Evolutionary conservation across 208 protist genomes (phyloP), one percentile per base, ranked within the genome.

Genomic region (Acanthamoeba culbertsoni): DNA sequence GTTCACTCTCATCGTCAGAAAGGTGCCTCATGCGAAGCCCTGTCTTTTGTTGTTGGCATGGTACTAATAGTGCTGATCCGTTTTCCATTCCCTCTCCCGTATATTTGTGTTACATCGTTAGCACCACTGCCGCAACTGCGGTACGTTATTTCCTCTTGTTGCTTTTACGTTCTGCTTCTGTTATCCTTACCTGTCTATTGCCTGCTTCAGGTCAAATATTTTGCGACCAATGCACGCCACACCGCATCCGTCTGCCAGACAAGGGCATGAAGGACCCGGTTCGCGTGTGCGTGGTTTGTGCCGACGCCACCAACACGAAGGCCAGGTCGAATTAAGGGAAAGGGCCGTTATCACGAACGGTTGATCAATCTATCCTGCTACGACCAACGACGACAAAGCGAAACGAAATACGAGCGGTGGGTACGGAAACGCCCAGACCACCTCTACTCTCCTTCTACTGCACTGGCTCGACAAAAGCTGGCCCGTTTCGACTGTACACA

Each of bases 241-340:
- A 90, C 55, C 82, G 82, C 82, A 59, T 90, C 26, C 82, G 82
- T 33, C 55, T 90, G n/a, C 55, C 55, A 6, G 82, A 90, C 51
- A 90, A 90, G 55, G 82, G 82, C 82, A 59, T 68, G 53, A 90
- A 90, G 55, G 82, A 90, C 18, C 82, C 82, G 20, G 82, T 90
- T 16, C 82, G 82, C n/a, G 82, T 90, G 33, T 90, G 82, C 43
- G 73, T 84, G 23, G 73, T 84, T 20, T 84, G 73, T 23, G 73
- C 73, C 23, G 73, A 84, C 73, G 55, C 43, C 73, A 84, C 73
- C 5, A 84, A 84, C 73, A 84, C 73, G 23, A 84, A 84, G 73
- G 73, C 73, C 73, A 84, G 55, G 73, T 55, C 37, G n/a, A 84
- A 84, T 18, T 84, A 40, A 55, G 26, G 28, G 48, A 20, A 71